Base-by-base conservation (phyloP, 2,329 filamentous ascomycete genomes). In the Colletotrichum cordylinicola region DNA sequence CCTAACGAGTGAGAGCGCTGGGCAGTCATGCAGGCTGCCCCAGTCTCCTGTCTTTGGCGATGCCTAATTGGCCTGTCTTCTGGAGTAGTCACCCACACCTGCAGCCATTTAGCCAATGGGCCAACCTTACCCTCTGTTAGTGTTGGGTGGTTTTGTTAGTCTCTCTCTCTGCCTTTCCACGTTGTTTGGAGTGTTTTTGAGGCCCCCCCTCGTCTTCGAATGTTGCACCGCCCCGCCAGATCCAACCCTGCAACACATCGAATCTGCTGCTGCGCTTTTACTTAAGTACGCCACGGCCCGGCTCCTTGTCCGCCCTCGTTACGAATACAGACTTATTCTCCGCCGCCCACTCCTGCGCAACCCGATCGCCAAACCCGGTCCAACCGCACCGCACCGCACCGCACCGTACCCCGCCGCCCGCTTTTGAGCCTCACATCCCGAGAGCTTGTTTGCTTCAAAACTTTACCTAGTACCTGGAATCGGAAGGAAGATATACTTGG, bases 11-110 rank as follows among this genome's bases (percentile, higher is more conserved):
- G 58, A n/a, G 62, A 43, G 64, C 67, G 77, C 77, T 78, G 77
- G 77, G 77, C 77, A 75, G 27, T 61, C 69, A 75, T 78, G 77
- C 77, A 78, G 77, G 67, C 52, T 74, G 62, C 75, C 61, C 65
- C 71, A 61, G 60, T 75, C 74, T 67, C 33, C 33, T 24, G 3
- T 21, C 33, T 18, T 27, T 21, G 16, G 27, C 56, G 58, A 33
- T 48, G 48, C 39, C 3, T 29, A 16, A 77, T 76, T 77, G 74
- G 76, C n/a, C 35, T 16, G n/a, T 52, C n/a, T 18, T 48, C 69
- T 60, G 16, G 13, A 7, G 56, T 24, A 31, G 37, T 24, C 70
- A 18, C 31, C 58, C 67, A 43, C 74, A 68, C 33, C 37, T 70
- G 60, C 66, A n/a, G 37, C 70, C 73, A 33, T 68, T 29, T 29